Conservation (phyloP, 2,329 filamentous ascomycete species). For the Colletotrichum orchidophilum region DNA sequence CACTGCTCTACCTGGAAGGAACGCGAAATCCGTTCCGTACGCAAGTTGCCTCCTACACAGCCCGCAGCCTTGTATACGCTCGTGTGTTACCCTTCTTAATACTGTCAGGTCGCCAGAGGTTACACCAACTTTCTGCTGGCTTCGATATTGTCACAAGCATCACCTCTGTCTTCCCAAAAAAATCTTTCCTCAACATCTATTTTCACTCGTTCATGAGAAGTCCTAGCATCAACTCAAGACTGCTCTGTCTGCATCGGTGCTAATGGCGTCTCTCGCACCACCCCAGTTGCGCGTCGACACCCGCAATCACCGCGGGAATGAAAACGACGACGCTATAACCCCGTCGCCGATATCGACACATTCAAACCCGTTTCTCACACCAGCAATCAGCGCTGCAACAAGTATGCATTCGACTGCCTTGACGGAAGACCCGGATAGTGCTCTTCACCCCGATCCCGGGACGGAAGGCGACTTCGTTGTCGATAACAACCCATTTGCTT, state of each 20-base stretch:
- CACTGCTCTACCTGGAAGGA: background rate
- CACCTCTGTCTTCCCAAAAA: background rate
- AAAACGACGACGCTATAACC: constrained; percentile 32
- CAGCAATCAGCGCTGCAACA: constrained; percentile 34
- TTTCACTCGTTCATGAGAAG: constrained; percentile 1
- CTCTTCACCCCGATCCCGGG: constrained; percentile 74
- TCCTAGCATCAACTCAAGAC: background rate
- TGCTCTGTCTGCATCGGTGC: constrained; percentile 12
- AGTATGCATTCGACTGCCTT: constrained; percentile 33
- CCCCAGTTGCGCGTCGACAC: constrained; percentile 32
- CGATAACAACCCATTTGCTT: constrained; percentile 79
- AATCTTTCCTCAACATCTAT: background rate
- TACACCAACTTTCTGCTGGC: background rate
- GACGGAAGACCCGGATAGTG: constrained; percentile 52
- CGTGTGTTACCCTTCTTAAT: constrained; percentile 6
- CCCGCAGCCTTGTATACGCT: background rate
- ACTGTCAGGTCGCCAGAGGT: constrained; percentile 8
- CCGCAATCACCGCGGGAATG: constrained; percentile 21
- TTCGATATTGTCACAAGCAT: background rate
- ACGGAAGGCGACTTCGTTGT: constrained; percentile 77
- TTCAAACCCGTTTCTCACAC: constrained; percentile 40
- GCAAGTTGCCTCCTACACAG: constrained; percentile 5
- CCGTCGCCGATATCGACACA: constrained; percentile 34
- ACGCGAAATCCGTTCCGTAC: background rate
- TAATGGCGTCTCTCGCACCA: constrained; percentile 34